Conservation (phyloP, 2,329 filamentous ascomycete species). For the Fusarium dlaminii region DNA sequence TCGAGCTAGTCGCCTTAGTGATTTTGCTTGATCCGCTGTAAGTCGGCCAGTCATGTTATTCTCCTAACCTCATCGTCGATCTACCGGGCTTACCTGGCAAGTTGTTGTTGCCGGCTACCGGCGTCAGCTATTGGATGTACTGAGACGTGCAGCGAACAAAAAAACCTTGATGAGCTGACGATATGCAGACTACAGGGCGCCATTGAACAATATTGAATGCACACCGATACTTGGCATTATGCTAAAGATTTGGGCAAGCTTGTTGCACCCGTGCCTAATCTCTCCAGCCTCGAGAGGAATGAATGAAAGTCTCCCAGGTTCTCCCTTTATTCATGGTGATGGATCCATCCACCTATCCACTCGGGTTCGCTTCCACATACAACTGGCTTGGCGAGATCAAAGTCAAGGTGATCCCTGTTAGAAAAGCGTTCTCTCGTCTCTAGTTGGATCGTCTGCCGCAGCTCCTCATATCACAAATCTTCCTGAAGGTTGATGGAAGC, state of each 20-base stretch:
- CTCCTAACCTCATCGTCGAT: conserved; percentile 33
- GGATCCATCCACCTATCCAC: conserved; percentile 8
- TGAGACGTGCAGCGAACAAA: neutral
- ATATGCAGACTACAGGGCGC: neutral
- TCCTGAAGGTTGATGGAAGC: conserved; percentile 2
- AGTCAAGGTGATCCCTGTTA: neutral
- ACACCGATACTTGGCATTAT: conserved; percentile 8
- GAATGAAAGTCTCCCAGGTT: neutral
- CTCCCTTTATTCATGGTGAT: conserved; percentile 12
- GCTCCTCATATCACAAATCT: conserved; percentile 15
- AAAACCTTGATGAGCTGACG: conserved; percentile 12
- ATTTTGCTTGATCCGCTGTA: conserved; percentile 13
- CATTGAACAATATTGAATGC: neutral
- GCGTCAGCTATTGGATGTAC: conserved; percentile 12
- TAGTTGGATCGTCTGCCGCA: conserved; percentile 1
- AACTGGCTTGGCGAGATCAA: conserved; percentile 4
- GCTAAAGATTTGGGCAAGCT: neutral
- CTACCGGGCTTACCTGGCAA: conserved; percentile 22
- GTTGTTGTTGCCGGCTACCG: conserved; percentile 6
- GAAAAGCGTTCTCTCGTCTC: neutral
- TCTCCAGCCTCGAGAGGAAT: conserved; percentile 8
- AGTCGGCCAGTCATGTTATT: conserved; percentile 17
- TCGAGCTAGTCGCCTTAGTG: conserved; percentile 27
- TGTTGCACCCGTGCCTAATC: conserved; percentile 4
- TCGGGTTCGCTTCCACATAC: conserved; percentile 12